Conservation (phyloP, 2,329 filamentous ascomycete species). For the Xylaria sp. region DNA sequence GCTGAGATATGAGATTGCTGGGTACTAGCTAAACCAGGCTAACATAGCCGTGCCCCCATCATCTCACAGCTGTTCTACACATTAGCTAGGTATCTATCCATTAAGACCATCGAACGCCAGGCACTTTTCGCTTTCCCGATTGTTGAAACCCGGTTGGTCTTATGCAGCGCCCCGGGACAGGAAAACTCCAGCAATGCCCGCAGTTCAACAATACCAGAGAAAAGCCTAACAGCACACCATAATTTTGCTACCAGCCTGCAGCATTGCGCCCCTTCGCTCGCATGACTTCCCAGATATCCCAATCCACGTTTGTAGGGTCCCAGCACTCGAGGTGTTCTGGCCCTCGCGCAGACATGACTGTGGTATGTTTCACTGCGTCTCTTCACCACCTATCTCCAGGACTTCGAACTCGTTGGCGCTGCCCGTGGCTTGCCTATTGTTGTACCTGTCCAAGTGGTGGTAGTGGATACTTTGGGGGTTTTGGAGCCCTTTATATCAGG, state of each 20-base stretch:
- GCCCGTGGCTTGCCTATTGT: constrained; percentile 10
- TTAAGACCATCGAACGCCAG: background rate
- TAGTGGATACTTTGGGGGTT: background rate
- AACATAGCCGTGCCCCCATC: background rate
- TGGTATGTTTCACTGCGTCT: constrained; percentile 9
- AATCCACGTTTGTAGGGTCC: constrained; percentile 15
- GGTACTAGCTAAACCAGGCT: constrained; percentile 14
- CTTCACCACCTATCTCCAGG: constrained; percentile 8
- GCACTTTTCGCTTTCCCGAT: background rate
- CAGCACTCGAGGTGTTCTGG: constrained; percentile 4
- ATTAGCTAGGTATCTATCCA: background rate
- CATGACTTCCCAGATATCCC: constrained; percentile 1
- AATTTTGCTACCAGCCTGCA: constrained; percentile 6
- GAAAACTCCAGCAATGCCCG: too few species aligned
- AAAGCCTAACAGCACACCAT: constrained; percentile 2
- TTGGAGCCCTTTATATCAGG: background rate
- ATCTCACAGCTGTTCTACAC: background rate
- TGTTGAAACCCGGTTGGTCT: background rate
- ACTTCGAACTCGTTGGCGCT: background rate
- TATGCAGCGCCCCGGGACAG: background rate
- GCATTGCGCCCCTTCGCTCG: constrained; percentile 2
- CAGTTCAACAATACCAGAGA: background rate
- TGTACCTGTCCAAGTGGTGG: constrained; percentile 10
- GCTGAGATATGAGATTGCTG: background rate
- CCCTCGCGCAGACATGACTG: constrained; percentile 11